Evolutionary conservation across 306 rosid species (phyloP).

Genomic region (Crotalaria pallida): DNA sequence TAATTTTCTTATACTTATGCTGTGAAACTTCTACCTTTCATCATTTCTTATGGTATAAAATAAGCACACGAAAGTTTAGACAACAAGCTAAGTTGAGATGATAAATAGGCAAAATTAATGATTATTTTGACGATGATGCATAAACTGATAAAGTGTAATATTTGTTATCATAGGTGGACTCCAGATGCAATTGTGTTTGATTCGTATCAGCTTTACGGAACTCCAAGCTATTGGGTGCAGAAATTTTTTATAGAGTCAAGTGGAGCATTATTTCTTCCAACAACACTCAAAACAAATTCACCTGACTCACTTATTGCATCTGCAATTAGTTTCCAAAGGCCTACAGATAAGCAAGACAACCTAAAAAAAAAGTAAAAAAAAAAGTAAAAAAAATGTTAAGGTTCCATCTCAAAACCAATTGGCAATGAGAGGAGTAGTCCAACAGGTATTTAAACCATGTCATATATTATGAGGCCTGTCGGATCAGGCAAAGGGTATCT

Average conservation of each 20-base stretch:
- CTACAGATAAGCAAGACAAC: constrained; percentile 17
- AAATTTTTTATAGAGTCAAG: constrained; percentile 38
- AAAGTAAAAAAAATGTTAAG: too few species aligned
- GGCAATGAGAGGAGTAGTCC: too few species aligned
- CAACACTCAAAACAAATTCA: constrained; percentile 33
- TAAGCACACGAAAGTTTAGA: neutral
- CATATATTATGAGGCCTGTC: too few species aligned
- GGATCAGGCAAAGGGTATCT: too few species aligned
- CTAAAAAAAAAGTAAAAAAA: constrained; percentile 46
- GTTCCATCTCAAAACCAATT: too few species aligned
- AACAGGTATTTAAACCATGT: too few species aligned
- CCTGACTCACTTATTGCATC: constrained; percentile 36
- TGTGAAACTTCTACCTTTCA: neutral
- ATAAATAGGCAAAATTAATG: too few species aligned
- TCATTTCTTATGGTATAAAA: neutral
- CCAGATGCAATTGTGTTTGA: constrained; percentile 65
- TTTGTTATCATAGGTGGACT: constrained; percentile 32
- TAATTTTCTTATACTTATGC: constrained; percentile 7
- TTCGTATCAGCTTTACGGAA: constrained; percentile 46
- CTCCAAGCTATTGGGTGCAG: constrained; percentile 66
- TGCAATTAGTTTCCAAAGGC: constrained; percentile 35
- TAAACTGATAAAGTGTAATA: neutral
- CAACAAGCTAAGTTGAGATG: too few species aligned
- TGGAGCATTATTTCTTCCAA: constrained; percentile 45
- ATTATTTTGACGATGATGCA: neutral